Evolutionary conservation across 2,329 filamentous ascomycete species (phyloP), one percentile per base, ranked within the genome.

Genomic region (Penicillium griseofulvum): DNA sequence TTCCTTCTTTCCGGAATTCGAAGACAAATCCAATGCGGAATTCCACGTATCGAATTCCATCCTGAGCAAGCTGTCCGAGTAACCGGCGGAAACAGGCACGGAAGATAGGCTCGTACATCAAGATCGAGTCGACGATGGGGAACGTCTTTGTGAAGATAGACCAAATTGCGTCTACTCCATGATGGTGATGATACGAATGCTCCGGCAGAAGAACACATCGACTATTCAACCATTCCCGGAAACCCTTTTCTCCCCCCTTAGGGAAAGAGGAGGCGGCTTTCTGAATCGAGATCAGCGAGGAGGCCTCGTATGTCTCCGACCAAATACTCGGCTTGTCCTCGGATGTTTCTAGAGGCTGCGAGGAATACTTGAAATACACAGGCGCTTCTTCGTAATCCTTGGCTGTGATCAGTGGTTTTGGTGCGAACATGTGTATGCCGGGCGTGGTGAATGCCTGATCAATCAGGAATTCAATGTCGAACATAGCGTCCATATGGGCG

Each of bases 21-120:
- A 87, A 83, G 2, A 81, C 80, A 80, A 95, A 96, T 0, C 86
- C 87, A 50, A 89, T 83, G 49, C 91, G 83, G 57, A 97, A 77
- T 69, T 97, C 94, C 14, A 89, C 88, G 81, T 91, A 97, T 66
- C 81, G 85, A 29, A 97, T 84, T 5, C 91, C 91, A 70, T 99
- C 93, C 4, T 84, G 84, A n/a, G 87, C 80, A 22, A 97, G 79
- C 45, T 87, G 81, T 46, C 77, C 77, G 72, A 96, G 84, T 64
- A 97, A 80, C 22, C 84, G 82, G 28, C 82, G 84, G 57, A 97
- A 76, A 67, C 91, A 95, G 17, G 80, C 78, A 24, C 91, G 85
- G 75, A 90, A 93, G 59, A 97, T 90, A 14, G 92, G 92, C 74
- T 97, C 93, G 74, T 97, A 96, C 74, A 88, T 89, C 46, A 96